These are phyloP conservation scores for Incumbomyces lentus DNA, from an alignment of 2,329 filamentous ascomycete species.

Conservation along the genomic window DNA sequence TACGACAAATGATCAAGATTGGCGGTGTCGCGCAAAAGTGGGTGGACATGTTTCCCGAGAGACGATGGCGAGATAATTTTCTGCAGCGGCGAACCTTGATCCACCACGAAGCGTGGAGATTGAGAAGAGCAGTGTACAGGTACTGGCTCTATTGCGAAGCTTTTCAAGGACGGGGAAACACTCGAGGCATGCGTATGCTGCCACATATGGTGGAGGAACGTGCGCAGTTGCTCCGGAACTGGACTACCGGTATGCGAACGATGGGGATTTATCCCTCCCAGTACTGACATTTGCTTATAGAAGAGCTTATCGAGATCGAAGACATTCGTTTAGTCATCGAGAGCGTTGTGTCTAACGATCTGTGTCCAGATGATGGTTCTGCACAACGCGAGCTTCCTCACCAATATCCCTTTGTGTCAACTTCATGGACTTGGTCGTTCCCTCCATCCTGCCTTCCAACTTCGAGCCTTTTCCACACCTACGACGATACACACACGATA, in stretches of 20 bases:
- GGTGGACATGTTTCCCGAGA: conserved; percentile 52
- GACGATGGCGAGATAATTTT: conserved; percentile 50
- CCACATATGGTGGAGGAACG: conserved; percentile 41
- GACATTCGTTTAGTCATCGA: conserved; percentile 47
- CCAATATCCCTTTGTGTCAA: conserved; percentile 11
- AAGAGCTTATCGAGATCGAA: conserved; percentile 48
- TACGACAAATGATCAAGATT: conserved; percentile 45
- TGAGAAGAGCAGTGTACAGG: conserved; percentile 50
- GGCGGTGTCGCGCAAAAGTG: conserved; percentile 48
- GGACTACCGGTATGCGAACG: conserved; percentile 32
- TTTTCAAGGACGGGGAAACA: conserved; percentile 44
- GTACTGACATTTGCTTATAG: not conserved
- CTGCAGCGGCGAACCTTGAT: conserved; percentile 45
- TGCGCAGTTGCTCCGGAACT: conserved; percentile 49
- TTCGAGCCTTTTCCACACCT: conserved; percentile 14
- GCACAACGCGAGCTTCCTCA: conserved; percentile 5
- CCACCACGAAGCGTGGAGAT: conserved; percentile 37
- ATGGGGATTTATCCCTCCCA: not conserved
- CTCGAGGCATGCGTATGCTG: conserved; percentile 40
- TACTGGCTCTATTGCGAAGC: conserved; percentile 51
- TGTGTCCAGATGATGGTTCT: conserved; percentile 51
- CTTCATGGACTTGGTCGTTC: conserved; percentile 6
- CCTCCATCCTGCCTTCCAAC: conserved; percentile 5
- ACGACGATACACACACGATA: conserved; percentile 1
- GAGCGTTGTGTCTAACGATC: conserved; percentile 46